Evolutionary conservation across 441 rosid species (phyloP), one percentile per base, ranked within the genome.

Genomic region (Corymbia calophylla): DNA sequence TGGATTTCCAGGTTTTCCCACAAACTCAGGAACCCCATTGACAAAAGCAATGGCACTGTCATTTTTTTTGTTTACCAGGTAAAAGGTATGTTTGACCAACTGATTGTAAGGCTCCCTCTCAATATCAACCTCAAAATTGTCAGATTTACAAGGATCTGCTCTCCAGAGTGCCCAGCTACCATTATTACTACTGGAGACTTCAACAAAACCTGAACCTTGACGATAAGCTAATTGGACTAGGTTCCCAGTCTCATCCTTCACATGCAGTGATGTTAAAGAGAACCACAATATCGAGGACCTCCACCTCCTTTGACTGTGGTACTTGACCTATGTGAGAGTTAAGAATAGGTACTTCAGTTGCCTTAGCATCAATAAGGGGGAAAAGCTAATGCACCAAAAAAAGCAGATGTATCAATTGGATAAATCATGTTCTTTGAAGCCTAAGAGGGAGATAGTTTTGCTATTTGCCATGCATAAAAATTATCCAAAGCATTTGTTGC

Each of bases 1-100:
- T 81, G 96, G 97, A 94, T 95, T 96, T 94, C 99, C 99, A 90
- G 99, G 99, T 95, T 95, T 97, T 91, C 92, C 92, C 56, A 98
- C 97, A 95, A 97, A 98, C 94, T 95, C 96, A 84, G 99, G 99
- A 90, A 94, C 87, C 88, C 96, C 97, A 93, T 96, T 95, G 88
- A 93, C 87, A 91, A 96, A 95, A 90, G 99, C 98, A 94, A 98
- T 93, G 92, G 94, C 98, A 92, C 92, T 94, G 87, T 93, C 97
- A 93, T 94, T 96, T 95, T 96, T 98, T 94, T 95, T 96, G 89
- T 97, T 98, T 86, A 96, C 95, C 87, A 98, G 95, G 95, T 96
- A 96, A 93, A 96, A 96, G 53, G 95, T 92, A 87, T 92, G 92
- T 93, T 93, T 95, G 87, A 93, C 94, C 92, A 96, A 90, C 87